Conservation (phyloP, 1,139 yeast genomes). For the Geotrichum candidum region DNA sequence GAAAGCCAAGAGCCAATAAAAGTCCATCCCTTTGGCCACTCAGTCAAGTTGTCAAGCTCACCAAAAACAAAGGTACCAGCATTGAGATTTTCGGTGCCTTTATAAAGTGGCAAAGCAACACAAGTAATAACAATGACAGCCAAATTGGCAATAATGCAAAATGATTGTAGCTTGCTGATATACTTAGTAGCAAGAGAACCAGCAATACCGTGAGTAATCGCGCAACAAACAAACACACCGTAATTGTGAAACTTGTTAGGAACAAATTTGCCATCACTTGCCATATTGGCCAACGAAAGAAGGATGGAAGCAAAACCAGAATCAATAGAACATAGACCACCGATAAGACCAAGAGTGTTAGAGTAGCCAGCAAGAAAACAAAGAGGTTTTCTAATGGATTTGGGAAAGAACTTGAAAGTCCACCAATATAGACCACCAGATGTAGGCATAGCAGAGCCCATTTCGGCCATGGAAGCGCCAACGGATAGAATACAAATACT, state of each 20-base stretch:
- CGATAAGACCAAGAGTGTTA: slow-evolving; percentile 52
- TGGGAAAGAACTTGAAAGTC: slow-evolving; percentile 53
- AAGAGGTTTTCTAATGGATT: slow-evolving; percentile 38
- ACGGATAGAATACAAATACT: slow-evolving; percentile 45
- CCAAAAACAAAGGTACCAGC: slow-evolving; percentile 49
- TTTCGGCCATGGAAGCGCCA: slow-evolving; percentile 54
- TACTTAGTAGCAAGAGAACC: slow-evolving; percentile 49
- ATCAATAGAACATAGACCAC: slow-evolving; percentile 53
- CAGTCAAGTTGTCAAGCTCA: slow-evolving; percentile 47
- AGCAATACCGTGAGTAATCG: slow-evolving; percentile 42
- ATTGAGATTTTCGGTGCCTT: slow-evolving; percentile 29
- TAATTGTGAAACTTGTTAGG: slow-evolving; percentile 46
- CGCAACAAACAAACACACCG: slow-evolving; percentile 52
- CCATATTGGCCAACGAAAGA: slow-evolving; percentile 49
- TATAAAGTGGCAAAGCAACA: slow-evolving; percentile 51
- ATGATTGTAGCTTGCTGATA: slow-evolving; percentile 54
- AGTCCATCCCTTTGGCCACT: slow-evolving; percentile 66
- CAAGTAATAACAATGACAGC: slow-evolving; percentile 51
- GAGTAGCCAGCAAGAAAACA: slow-evolving; percentile 56
- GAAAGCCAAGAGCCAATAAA: slow-evolving; percentile 58
- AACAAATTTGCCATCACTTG: slow-evolving; percentile 39
- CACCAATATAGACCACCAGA: slow-evolving; percentile 57
- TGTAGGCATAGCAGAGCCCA: slow-evolving; percentile 64
- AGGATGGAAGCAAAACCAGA: slow-evolving; percentile 55
- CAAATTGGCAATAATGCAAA: slow-evolving; percentile 53